phyloP scores from a whole-genome alignment of 2,329 filamentous ascomycete species.

The Ophiocordyceps camponoti-rufipedis region DNA sequence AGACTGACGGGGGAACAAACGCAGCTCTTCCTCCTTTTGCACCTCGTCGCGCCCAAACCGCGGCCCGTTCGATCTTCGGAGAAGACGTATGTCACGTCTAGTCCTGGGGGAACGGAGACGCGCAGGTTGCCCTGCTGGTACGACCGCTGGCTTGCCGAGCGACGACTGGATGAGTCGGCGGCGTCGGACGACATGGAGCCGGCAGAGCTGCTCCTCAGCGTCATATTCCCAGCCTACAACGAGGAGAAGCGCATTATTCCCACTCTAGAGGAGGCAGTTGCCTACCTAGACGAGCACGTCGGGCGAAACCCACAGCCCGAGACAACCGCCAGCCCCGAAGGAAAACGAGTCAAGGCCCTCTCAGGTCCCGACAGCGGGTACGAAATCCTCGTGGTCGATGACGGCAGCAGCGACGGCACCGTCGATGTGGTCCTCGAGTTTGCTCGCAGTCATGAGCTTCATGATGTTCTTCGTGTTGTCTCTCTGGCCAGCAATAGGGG shows the following conservation, averaged over 20 bases:
- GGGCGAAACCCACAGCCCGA: constrained; percentile 25
- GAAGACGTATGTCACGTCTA: constrained; percentile 66
- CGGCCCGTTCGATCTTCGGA: constrained; percentile 58
- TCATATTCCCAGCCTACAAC: constrained; percentile 92
- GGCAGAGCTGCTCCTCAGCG: constrained; percentile 68
- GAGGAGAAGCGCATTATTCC: constrained; percentile 68
- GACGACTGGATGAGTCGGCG: constrained; percentile 25
- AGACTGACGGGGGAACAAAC: neutral
- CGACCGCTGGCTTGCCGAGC: constrained; percentile 51
- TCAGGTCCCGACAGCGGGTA: constrained; percentile 36
- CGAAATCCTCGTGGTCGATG: constrained; percentile 84
- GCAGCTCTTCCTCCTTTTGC: constrained; percentile 45
- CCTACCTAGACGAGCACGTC: constrained; percentile 64
- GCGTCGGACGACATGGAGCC: constrained; percentile 39
- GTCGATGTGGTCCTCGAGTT: constrained; percentile 66
- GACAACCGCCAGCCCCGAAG: constrained; percentile 1
- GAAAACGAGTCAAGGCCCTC: too few species aligned
- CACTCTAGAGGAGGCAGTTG: constrained; percentile 81
- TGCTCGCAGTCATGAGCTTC: constrained; percentile 51
- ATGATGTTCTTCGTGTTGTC: constrained; percentile 68
- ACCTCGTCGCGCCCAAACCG: constrained; percentile 63
- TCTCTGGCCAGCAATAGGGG: constrained; percentile 67
- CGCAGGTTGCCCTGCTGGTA: constrained; percentile 64
- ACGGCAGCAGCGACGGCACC: constrained; percentile 73
- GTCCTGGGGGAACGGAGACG: constrained; percentile 29